Percentiles rank a stretch among this genome's conserved stretches.
These are phyloP conservation scores for Periconia sp. DNA, from an alignment of 2,329 filamentous ascomycete genomes.

Conservation along the genomic window DNA sequence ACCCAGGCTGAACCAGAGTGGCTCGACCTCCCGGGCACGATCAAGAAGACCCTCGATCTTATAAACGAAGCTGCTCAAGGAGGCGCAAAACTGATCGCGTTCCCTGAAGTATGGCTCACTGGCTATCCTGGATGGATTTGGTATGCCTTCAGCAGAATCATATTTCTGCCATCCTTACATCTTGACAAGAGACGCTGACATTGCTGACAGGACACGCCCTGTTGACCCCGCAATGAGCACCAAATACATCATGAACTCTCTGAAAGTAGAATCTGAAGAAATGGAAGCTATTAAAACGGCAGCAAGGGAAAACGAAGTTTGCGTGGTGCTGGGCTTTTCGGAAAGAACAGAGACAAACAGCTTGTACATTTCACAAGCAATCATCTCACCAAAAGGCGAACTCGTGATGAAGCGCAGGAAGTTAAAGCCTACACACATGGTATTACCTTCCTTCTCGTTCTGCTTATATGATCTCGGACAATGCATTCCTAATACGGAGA, in stretches of 20 bases:
- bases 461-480: not conserved
- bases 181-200: constrained; percentile 20
- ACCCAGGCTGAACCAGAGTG: constrained; percentile 66
- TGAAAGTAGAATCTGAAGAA: constrained; percentile 48
- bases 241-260: constrained; percentile 54
- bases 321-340: constrained; percentile 48
- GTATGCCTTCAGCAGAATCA: constrained; percentile 29
- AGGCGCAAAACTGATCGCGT: constrained; percentile 60
- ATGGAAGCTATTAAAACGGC: constrained; percentile 51
- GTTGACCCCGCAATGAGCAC: constrained; percentile 49
- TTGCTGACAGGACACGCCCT: constrained; percentile 43
- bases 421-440: constrained; percentile 52
- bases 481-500: not conserved
- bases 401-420: constrained; percentile 48
- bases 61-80: constrained; percentile 62
- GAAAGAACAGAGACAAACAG: constrained; percentile 44
- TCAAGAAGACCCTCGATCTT: constrained; percentile 63
- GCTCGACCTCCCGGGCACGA: constrained; percentile 62
- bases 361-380: constrained; percentile 50
- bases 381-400: constrained; percentile 41
- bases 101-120: constrained; percentile 55
- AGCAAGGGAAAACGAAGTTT: constrained; percentile 41
- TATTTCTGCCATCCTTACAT: not conserved
- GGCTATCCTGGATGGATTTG: constrained; percentile 56
- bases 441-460: not conserved